Percentiles rank a stretch among this genome's conserved stretches.
Conservation (phyloP, 805 yeast species). For the Candida silvatica region DNA sequence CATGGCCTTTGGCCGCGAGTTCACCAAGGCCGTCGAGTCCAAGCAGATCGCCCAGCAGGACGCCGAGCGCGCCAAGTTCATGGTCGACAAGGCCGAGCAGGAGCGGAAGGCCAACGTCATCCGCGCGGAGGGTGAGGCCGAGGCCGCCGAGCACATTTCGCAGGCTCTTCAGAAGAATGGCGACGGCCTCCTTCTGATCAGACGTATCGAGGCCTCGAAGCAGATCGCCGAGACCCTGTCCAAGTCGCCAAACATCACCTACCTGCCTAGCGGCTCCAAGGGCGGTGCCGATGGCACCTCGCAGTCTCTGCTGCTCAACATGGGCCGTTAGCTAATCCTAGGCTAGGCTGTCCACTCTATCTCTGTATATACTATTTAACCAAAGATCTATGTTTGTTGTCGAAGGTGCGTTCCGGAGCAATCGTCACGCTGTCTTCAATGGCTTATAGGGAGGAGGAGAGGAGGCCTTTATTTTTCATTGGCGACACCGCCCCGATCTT, state of each 20-base stretch:
- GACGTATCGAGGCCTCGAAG: slow-evolving; percentile 94
- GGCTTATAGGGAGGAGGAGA: too few relatives aligned
- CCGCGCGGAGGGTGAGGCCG: slow-evolving; percentile 99
- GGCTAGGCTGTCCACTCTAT: not conserved
- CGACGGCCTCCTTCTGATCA: slow-evolving; percentile 86
- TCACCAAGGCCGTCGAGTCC: slow-evolving; percentile 97
- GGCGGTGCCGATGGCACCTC: slow-evolving; percentile 24
- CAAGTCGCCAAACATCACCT: slow-evolving; percentile 74
- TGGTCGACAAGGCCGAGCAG: slow-evolving; percentile 95
- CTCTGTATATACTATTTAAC: not conserved
- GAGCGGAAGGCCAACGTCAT: slow-evolving; percentile 92
- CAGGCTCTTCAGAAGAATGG: slow-evolving; percentile 91
- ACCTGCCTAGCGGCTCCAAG: slow-evolving; percentile 57
- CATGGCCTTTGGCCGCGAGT: slow-evolving; percentile 93
- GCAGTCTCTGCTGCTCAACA: slow-evolving; percentile 54
- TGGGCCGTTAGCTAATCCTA: slow-evolving; percentile 46
- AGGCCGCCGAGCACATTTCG: slow-evolving; percentile 92
- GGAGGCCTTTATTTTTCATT: too few relatives aligned
- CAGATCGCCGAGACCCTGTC: slow-evolving; percentile 90
- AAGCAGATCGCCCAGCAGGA: slow-evolving; percentile 99
- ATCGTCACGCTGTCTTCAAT: too few relatives aligned
- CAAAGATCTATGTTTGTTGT: not conserved
- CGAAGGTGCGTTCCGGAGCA: too few relatives aligned
- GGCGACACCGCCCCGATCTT: too few relatives aligned
- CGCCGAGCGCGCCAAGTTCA: slow-evolving; percentile 91